phyloP scores from a whole-genome alignment of 306 rosid genomes.

The Ormosia semicastrata region DNA sequence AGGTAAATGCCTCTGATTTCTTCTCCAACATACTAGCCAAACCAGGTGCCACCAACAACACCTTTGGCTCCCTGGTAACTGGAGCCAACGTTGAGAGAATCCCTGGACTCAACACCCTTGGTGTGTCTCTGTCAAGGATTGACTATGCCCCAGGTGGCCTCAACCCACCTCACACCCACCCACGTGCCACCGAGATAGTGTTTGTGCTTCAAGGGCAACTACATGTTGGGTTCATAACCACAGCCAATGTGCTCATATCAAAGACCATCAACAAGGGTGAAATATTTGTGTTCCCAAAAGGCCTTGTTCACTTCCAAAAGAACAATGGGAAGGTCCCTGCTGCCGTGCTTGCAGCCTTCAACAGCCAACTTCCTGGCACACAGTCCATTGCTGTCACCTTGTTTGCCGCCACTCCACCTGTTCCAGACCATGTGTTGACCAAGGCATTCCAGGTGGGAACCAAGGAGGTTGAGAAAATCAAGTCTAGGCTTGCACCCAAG shows the following conservation, averaged over 20 bases:
- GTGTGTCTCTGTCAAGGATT: slow-evolving; percentile 56
- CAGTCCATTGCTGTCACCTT: slow-evolving; percentile 44
- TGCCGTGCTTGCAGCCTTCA: slow-evolving; percentile 57
- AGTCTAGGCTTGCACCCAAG: slow-evolving; percentile 54
- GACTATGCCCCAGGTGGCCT: slow-evolving; percentile 72
- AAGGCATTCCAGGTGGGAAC: slow-evolving; percentile 59
- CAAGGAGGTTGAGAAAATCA: slow-evolving; percentile 54
- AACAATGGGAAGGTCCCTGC: slow-evolving; percentile 54
- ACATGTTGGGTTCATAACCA: slow-evolving; percentile 65
- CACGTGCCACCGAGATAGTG: slow-evolving; percentile 69
- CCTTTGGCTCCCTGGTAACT: slow-evolving; percentile 50
- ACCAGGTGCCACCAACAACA: slow-evolving; percentile 62
- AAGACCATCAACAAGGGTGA: slow-evolving; percentile 61
- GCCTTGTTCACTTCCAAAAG: slow-evolving; percentile 64
- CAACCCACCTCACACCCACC: slow-evolving; percentile 80
- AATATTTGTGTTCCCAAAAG: slow-evolving; percentile 59
- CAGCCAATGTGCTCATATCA: slow-evolving; percentile 47
- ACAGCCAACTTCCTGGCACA: slow-evolving; percentile 70
- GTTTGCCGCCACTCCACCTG: slow-evolving; percentile 49
- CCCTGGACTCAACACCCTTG: slow-evolving; percentile 77
- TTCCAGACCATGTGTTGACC: slow-evolving; percentile 59
- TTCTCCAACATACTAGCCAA: slow-evolving; percentile 45
- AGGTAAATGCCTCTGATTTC: slow-evolving; percentile 57
- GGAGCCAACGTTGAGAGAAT: slow-evolving; percentile 52
- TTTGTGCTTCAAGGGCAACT: slow-evolving; percentile 54